Evolutionary conservation across 2,329 filamentous ascomycete species (phyloP), one percentile per base, ranked within the genome.

Genomic region (Fusarium zealandicum): DNA sequence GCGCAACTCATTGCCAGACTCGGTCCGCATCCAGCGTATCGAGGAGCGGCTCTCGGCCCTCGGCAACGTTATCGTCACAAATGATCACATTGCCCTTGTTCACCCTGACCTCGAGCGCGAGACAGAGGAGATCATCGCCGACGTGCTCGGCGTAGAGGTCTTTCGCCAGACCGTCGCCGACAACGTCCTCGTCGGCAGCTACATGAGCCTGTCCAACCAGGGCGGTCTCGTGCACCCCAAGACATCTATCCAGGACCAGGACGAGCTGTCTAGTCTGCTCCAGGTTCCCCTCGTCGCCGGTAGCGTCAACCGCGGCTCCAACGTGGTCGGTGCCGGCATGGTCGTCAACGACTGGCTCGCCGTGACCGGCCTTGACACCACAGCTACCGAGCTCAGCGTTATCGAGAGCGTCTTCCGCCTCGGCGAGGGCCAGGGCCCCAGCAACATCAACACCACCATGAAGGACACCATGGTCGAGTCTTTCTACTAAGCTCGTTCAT

Each of bases 381-480:
- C 93, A 16, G 93, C 93, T n/a, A 98, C 95, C 1, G 95, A 99
- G 80, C 80, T 99, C 69, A 96, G 92, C 71, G 95, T 99, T 54
- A 85, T 99, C 51, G 95, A 99, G 83, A 93, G 88, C 69, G 93
- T 99, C 62, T 99, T 99, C 82, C 86, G 92, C 69, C 81, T 99
- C 39, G 93, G 93, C 61, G 93, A 98, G 80, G 92, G 91, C 47
- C 83, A 87, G 64, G 91, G 85, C 6, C 88, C 92, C 43, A 86
- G 86, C 70, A 87, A 85, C 68, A 92, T 93, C 78, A 90, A 90
- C 74, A 90, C 87, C 45, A 87, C 80, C 66, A 88, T 97, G 81
- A 98, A 97, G 85, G 93, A 98, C 75, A 95, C 92, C 64, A 96
- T 99, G 86, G 95, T 99, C 59, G 95, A 99, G 82, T 96, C 91